Conservation (phyloP, 2,329 filamentous ascomycete species). For the Cordyceps tenuipes region DNA sequence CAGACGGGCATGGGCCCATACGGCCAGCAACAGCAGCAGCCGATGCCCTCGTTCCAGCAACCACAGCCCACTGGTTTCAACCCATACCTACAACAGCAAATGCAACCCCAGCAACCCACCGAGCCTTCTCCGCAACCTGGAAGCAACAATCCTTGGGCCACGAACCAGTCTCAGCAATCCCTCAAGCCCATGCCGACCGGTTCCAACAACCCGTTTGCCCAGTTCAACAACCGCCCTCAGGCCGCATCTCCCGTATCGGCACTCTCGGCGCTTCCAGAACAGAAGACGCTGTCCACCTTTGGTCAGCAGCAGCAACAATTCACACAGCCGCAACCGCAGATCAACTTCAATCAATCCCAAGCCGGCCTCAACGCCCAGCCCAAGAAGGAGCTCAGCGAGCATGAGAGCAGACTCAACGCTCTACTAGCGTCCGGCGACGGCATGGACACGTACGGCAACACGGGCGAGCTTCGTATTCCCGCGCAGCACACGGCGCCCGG, state of each 20-base stretch:
- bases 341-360: constrained; percentile 11
- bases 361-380: constrained; percentile 21
- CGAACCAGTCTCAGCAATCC: constrained; percentile 48
- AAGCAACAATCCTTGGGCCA: constrained; percentile 91
- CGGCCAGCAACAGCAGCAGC: constrained; percentile 39
- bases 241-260: constrained; percentile 54
- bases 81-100: constrained; percentile 38
- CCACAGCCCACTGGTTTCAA: constrained; percentile 47
- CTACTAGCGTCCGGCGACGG: constrained; percentile 83
- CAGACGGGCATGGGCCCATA: constrained; percentile 66
- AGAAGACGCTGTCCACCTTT: constrained; percentile 62
- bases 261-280: constrained; percentile 70
- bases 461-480: constrained; percentile 90
- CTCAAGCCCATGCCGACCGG: constrained; percentile 81
- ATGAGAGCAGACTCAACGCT: constrained; percentile 72
- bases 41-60: constrained; percentile 35
- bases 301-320: constrained; percentile 42
- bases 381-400: constrained; percentile 50
- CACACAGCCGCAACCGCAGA: constrained; percentile 25
- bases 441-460: constrained; percentile 95
- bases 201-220: constrained; percentile 95
- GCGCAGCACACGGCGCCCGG: constrained; percentile 94
- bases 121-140: constrained; percentile 64
- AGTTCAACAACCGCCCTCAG: constrained; percentile 55
- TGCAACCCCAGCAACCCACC: constrained; percentile 36